phyloP scores from a whole-genome alignment of 208 protist genomes.

The Sergeia podlipaevii region DNA sequence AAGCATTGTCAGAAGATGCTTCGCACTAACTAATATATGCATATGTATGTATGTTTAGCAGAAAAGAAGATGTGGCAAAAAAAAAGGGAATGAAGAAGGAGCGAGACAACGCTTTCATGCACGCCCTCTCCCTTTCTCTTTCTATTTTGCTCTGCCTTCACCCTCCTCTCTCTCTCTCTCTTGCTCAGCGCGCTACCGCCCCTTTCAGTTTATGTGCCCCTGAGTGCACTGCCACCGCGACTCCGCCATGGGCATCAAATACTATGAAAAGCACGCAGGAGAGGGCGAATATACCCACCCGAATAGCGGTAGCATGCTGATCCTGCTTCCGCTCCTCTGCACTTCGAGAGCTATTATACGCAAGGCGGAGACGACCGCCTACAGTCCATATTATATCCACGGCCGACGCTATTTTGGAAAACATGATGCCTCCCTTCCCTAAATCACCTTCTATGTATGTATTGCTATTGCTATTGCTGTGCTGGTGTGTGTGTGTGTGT shows the following conservation, averaged over 20 bases:
- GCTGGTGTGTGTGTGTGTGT: not conserved
- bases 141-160: too few relatives aligned
- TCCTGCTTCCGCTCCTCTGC: slow-evolving; percentile 42
- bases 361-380: slow-evolving; percentile 53
- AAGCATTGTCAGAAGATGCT: too few relatives aligned
- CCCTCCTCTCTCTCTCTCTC: too few relatives aligned
- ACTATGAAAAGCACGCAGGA: slow-evolving; percentile 31
- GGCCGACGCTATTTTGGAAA: slow-evolving; percentile 26
- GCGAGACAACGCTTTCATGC: too few relatives aligned
- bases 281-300: slow-evolving; percentile 27
- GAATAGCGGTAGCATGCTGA: slow-evolving; percentile 31
- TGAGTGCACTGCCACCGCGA: slow-evolving; percentile 3
- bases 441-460: not conserved
- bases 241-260: slow-evolving; percentile 42
- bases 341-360: slow-evolving; percentile 71
- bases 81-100: too few relatives aligned
- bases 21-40: too few relatives aligned
- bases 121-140: too few relatives aligned
- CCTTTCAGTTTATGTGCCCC: too few relatives aligned
- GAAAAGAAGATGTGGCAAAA: too few relatives aligned
- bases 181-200: too few relatives aligned
- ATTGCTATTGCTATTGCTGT: too few relatives aligned
- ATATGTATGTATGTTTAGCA: too few relatives aligned
- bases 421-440: not conserved
- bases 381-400: slow-evolving; percentile 61